Evolutionary conservation across 495 filamentous ascomycete species (phyloP).

Genomic region (Podospora bellae-mahoneyi): DNA sequence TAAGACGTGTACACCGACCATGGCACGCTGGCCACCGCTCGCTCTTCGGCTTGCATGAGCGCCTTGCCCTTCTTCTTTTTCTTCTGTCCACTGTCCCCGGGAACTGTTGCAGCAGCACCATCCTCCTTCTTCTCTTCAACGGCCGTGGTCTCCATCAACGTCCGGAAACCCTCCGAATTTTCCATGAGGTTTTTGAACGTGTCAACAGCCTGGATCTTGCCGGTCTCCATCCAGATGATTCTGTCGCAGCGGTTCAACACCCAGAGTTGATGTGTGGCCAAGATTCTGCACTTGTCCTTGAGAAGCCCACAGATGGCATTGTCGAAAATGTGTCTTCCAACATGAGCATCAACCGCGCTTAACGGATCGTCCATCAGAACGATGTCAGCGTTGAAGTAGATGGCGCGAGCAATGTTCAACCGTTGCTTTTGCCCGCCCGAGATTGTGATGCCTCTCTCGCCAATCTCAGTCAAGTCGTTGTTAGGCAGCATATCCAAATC

Average conservation of each 20-base stretch:
- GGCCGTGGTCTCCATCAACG: slow-evolving; percentile 78
- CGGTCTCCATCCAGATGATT: slow-evolving; percentile 87
- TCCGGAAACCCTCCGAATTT: slow-evolving; percentile 67
- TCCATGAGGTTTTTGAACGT: slow-evolving; percentile 84
- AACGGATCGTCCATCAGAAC: slow-evolving; percentile 83
- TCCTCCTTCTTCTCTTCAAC: slow-evolving; percentile 63
- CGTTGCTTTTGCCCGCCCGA: slow-evolving; percentile 84
- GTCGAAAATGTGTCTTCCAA: slow-evolving; percentile 93
- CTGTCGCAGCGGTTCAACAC: slow-evolving; percentile 86
- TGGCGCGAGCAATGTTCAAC: slow-evolving; percentile 78
- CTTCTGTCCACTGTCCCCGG: slow-evolving; percentile 50
- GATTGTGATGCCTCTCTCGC: slow-evolving; percentile 75
- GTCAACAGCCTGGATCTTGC: slow-evolving; percentile 75
- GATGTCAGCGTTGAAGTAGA: slow-evolving; percentile 79
- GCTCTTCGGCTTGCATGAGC: slow-evolving; percentile 90
- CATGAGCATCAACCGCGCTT: slow-evolving; percentile 80
- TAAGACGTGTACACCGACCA: slow-evolving; percentile 84
- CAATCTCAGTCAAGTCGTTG: slow-evolving; percentile 71
- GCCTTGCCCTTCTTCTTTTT: slow-evolving; percentile 60
- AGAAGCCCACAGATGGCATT: slow-evolving; percentile 88
- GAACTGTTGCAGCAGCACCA: slow-evolving; percentile 37
- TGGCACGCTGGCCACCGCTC: slow-evolving; percentile 73
- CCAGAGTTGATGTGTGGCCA: slow-evolving; percentile 93
- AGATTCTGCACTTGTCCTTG: slow-evolving; percentile 80
- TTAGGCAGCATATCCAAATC: slow-evolving; percentile 75